Base-by-base conservation (phyloP, 805 yeast genomes). In the Teunomyces atbi region DNA sequence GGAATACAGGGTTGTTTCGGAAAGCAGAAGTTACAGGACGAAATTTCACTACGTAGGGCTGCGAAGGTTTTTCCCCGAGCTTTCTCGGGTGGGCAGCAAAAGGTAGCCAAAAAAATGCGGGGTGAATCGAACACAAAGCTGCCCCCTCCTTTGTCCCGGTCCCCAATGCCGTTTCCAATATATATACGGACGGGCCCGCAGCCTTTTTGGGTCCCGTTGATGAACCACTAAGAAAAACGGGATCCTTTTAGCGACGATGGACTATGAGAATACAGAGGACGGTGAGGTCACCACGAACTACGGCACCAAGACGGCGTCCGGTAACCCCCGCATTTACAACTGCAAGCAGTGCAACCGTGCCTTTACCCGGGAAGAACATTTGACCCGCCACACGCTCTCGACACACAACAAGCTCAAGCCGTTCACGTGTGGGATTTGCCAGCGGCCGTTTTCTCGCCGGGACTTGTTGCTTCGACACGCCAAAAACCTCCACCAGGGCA, bases 391-490 rank as follows among this genome's bases (percentile, higher is more conserved):
- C 49, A 61, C 71, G 12, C 56, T 69, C 28, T 66, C 68, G 48
- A 72, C 77, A 7, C 77, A 72, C 49, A 72, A 72, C 56, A 72
- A 72, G 45, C 58, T 71, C 45, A 71, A 71, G 51, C 77, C 77
- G 2, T 72, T 68, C 49, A 58, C 66, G 5, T 72, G 77, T 47
- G 76, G 76, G 6, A 64, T 72, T n/a, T 72, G 77, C 53, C 49
- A 59, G 29, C 59, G 77, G 41, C 74, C 77, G 5, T 72, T 72
- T 45, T 63, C 70, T 4, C 61, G 77, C 49, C 52, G 77, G 45
- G 77, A 72, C 54, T 64, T 72, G 47, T 61, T 71, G 30, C 58
- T 72, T 42, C 54, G 77, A 42, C 77, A 72, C 51, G 77, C 77
- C 12, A 72, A 72, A 49, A 72, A 72, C 52, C 60, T 72, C 41